Percentiles rank a stretch among this genome's conserved stretches.
Conservation (phyloP, 192 early-diverging fungal genomes). For the Backusella westeae region DNA sequence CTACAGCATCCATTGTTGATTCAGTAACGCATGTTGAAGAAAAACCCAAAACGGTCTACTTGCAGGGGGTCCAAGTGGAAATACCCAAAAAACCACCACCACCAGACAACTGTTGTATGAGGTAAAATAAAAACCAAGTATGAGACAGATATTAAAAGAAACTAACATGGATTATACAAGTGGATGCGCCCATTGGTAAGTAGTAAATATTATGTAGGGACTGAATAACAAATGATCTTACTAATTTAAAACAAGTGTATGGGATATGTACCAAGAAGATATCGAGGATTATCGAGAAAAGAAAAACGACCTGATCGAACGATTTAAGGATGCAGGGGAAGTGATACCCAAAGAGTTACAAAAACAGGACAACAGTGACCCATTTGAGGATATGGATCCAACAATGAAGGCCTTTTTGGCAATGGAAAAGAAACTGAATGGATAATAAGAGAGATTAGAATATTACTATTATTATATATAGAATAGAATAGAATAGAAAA, state of each 20-base stretch:
- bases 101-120: slow-evolving; percentile 15
- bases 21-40: neutral
- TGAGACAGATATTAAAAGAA: too few relatives aligned
- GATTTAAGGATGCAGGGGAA: slow-evolving; percentile 6
- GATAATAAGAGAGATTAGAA: neutral
- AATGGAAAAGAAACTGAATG: slow-evolving; percentile 43
- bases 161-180: neutral
- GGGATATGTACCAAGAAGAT: slow-evolving; percentile 30
- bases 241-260: slow-evolving; percentile 18
- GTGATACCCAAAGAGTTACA: slow-evolving; percentile 9
- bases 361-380: neutral
- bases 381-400: slow-evolving; percentile 46
- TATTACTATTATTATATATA: neutral
- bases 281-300: slow-evolving; percentile 20
- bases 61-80: neutral
- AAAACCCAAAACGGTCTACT: neutral
- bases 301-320: slow-evolving; percentile 5
- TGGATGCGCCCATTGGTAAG: slow-evolving; percentile 32
- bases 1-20: neutral
- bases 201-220: neutral
- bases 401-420: slow-evolving; percentile 52
- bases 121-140: neutral
- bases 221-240: neutral
- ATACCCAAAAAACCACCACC: slow-evolving; percentile 13
- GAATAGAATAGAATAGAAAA: neutral